Percentiles rank a stretch among this genome's conserved stretches.
These are phyloP conservation scores for Trypanosomatidae sp. DNA, from an alignment of 208 protist genomes.

Conservation along the genomic window DNA sequence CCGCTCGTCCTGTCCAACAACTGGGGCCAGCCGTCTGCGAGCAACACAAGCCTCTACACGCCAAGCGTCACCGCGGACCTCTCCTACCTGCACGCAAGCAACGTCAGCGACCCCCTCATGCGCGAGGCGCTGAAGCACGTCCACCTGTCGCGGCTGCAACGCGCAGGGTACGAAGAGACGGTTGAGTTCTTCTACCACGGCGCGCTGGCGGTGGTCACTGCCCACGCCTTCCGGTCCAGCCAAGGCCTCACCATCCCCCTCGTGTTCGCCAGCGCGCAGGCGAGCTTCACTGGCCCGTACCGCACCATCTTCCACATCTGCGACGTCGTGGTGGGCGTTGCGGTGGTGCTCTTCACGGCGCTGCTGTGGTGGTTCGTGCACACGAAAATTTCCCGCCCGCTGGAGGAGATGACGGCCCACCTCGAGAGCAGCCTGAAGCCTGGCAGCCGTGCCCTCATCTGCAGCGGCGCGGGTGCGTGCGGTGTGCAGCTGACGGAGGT, in stretches of 20 bases:
- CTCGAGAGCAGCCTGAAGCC: not conserved
- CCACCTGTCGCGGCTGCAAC: constrained; percentile 14
- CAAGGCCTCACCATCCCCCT: not conserved
- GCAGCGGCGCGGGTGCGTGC: not conserved
- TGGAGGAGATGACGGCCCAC: not conserved
- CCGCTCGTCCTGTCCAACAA: constrained; percentile 28
- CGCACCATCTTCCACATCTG: constrained; percentile 3
- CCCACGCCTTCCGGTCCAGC: not conserved
- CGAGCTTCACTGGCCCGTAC: constrained; percentile 1
- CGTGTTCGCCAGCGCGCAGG: constrained; percentile 3
- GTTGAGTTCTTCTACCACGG: constrained; percentile 10
- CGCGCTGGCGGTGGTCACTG: constrained; percentile 8
- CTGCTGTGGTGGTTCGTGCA: constrained; percentile 3
- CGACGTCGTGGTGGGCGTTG: not conserved
- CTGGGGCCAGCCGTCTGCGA: constrained; percentile 22
- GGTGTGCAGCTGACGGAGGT: constrained; percentile 15
- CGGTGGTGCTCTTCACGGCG: not conserved
- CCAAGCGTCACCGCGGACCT: not conserved
- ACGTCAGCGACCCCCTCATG: constrained; percentile 39
- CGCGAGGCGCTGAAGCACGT: constrained; percentile 30
- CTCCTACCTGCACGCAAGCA: constrained; percentile 18
- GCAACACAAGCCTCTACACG: constrained; percentile 2
- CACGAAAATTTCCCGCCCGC: constrained; percentile 7
- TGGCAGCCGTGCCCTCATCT: not conserved
- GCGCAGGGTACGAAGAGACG: not conserved